Base-by-base conservation (phyloP, 352 stramenopile species). In the Pythium rhizo-oryzae region DNA sequence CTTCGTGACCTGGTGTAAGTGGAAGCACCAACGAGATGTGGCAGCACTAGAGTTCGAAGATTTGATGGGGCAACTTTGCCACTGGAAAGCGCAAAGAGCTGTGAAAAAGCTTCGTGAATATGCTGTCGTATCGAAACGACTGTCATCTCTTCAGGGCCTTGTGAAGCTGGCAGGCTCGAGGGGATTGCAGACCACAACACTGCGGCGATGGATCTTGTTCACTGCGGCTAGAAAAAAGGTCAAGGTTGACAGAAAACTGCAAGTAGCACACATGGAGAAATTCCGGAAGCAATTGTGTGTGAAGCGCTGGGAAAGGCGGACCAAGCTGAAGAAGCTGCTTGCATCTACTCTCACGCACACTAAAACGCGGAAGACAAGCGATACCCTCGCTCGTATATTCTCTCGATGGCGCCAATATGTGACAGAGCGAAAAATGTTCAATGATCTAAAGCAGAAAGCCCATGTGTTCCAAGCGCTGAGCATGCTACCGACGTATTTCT, bases 391-490 rank as follows among this genome's bases (percentile, higher is more conserved):
- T 8, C 41, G 28, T 15, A 37, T 70, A 9, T 76, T 85, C 23
- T n/a, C 33, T 0, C 63, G 50, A 25, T 90, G 82, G 82, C 72
- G 47, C 18, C 54, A 28, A 16, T 80, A 81, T 44, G 24, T 65
- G 9, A n/a, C 16, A 0, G 28, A 61, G 28, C 58, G 66, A 8
- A 44, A 30, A 6, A 57, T 82, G 3, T 56, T 44, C 3, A 44
- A 53, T 13, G 16, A 55, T 0, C 72, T 87, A 8, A 58, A 70
- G 49, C 47, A 85, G 13, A 83, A 83, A 19, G 82, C 82, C 2
- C 5, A 54, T 11, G 77, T 75, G 0, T 89, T 86, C 43, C 77
- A 72, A 1, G 74, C 78, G 8, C 80, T 85, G n/a, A 72, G 65
- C 11, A 6, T 84, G 0, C 52, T 87, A 1, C 77, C 77, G 0